phyloP scores from a whole-genome alignment of 2,329 filamentous ascomycete species.

The Diaporthe humulicola region DNA sequence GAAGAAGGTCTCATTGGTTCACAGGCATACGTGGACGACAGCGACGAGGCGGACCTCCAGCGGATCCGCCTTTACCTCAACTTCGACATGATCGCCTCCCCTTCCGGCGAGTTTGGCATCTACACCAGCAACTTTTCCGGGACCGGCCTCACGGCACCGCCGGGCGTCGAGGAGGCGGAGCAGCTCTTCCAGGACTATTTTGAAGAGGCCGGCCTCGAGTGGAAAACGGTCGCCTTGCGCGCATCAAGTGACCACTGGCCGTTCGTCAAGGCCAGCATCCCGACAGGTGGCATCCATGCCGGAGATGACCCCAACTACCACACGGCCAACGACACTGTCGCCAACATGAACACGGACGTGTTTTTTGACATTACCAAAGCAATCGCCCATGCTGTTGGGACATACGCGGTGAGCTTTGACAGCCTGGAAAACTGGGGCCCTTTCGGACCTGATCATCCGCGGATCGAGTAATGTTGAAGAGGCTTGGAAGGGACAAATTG shows the following conservation, averaged over 20 bases:
- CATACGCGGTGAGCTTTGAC: conserved; percentile 61
- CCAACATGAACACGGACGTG: background rate
- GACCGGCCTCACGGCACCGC: background rate
- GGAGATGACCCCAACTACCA: conserved; percentile 53
- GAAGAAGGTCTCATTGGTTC: conserved; percentile 56
- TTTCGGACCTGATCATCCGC: background rate
- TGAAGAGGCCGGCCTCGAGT: background rate
- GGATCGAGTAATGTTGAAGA: too few species aligned
- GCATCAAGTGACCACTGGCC: conserved; percentile 69
- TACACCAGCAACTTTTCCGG: conserved; percentile 50
- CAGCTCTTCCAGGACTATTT: background rate
- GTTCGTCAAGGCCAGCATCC: conserved; percentile 69
- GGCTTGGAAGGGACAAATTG: too few species aligned
- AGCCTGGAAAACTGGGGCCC: background rate
- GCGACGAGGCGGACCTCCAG: conserved; percentile 47
- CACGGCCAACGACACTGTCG: background rate
- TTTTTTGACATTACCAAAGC: conserved; percentile 48
- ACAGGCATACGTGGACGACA: conserved; percentile 51
- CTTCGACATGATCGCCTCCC: conserved; percentile 57
- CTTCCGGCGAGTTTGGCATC: conserved; percentile 32
- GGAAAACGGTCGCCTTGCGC: conserved; percentile 15
- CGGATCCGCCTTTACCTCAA: conserved; percentile 55
- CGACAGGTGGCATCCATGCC: conserved; percentile 68
- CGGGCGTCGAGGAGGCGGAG: background rate
- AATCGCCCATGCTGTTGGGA: conserved; percentile 66